phyloP scores from a whole-genome alignment of 2,329 filamentous ascomycete species.

The Septoria petroselini region DNA sequence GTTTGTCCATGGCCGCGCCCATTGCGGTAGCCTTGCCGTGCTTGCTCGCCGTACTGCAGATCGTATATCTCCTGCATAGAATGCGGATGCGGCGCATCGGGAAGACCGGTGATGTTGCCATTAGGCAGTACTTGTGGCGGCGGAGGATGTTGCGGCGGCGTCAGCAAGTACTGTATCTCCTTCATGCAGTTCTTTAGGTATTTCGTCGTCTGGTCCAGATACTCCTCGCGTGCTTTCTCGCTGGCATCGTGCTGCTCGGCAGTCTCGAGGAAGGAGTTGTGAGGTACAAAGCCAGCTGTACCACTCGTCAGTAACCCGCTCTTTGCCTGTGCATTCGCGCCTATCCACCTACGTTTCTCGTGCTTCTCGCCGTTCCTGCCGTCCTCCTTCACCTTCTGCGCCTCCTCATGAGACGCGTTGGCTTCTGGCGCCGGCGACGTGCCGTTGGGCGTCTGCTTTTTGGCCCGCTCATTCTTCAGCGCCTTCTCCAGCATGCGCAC shows the following conservation, averaged over 20 bases:
- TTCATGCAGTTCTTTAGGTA: conserved; percentile 65
- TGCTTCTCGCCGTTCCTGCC: conserved; percentile 23
- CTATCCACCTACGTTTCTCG: conserved; percentile 26
- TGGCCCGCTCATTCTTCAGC: conserved; percentile 74
- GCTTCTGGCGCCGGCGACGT: conserved; percentile 23
- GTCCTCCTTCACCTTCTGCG: conserved; percentile 26
- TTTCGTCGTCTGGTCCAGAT: conserved; percentile 60
- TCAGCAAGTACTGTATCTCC: conserved; percentile 65
- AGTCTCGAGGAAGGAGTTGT: conserved; percentile 52
- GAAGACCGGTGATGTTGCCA: conserved; percentile 38
- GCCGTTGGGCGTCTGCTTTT: conserved; percentile 47
- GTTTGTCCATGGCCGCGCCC: conserved; percentile 16
- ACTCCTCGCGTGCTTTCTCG: conserved; percentile 56
- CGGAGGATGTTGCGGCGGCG: conserved; percentile 60
- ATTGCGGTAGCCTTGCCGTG: conserved; percentile 37
- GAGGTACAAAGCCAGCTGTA: conserved; percentile 46
- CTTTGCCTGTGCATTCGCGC: not conserved
- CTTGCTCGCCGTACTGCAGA: conserved; percentile 49
- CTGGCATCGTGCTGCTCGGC: conserved; percentile 43
- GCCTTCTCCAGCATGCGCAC: conserved; percentile 85
- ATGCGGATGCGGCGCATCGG: conserved; percentile 49
- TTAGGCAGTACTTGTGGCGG: conserved; percentile 48
- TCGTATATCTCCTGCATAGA: conserved; percentile 58
- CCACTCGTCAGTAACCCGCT: conserved; percentile 22
- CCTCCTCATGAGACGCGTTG: conserved; percentile 19